Base-by-base conservation (phyloP, 2,329 filamentous ascomycete genomes). In the Reticulascus tulasneorum region DNA sequence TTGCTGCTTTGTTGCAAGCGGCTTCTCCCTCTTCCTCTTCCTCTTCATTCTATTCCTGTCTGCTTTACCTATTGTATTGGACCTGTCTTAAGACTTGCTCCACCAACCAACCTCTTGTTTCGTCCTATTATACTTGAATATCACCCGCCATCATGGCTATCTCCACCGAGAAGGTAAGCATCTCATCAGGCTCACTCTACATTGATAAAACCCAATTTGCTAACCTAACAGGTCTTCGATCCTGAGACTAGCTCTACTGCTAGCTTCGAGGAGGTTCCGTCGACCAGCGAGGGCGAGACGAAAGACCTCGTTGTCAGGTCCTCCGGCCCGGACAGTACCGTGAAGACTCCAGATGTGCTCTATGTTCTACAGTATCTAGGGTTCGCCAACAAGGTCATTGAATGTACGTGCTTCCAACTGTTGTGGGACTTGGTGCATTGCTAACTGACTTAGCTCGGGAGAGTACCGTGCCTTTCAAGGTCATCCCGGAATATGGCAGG, bases 321-420 rank as follows among this genome's bases (percentile, higher is more conserved):
- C 35, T 54, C 12, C 32, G 32, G 4, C 7, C n/a, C n/a, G 27
- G 29, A 15, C 15, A 29, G 10, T 6, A 4, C 9, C 3, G 22
- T 19, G 28, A 59, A 60, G n/a, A 53, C 60, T 7, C 62, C 64
- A 4, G 60, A 67, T 25, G 50, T 71, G 11, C 53, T 63, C 29
- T 66, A 69, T 40, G 54, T 66, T 4, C 50, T 71, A 22, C 59
- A 62, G 36, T 66, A 66, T 44, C 51, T 60, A 28, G 55, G 53
- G 10, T 44, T 51, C 29, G 47, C 43, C 12, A 59, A 62, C 23
- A 55, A 50, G 9, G 24, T 61, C 13, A 44, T 64, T 18, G 57
- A 66, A 33, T 46, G 66, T 66, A 44, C 55, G 60, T 47, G 8
- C 7, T 3, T 3, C 24, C 19, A 8, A 3, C 17, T 26, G 11